Conservation (phyloP, 345 rosid species). For the Syzygium grande region DNA sequence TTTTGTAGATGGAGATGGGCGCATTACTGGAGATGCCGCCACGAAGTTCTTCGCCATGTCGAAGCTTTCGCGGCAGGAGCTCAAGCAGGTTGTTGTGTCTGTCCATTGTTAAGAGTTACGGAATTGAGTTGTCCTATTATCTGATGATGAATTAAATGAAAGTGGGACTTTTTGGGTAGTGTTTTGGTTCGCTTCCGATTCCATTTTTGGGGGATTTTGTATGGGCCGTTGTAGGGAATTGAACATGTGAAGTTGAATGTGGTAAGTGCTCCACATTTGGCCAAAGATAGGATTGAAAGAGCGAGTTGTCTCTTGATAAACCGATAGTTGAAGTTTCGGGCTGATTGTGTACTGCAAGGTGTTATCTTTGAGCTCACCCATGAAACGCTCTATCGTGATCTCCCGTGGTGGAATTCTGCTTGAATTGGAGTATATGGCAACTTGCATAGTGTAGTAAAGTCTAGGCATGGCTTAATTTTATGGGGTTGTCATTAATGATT, state of each 20-base stretch:
- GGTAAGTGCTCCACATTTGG: not conserved
- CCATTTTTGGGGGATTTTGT: not conserved
- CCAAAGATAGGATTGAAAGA: not conserved
- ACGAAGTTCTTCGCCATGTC: conserved; percentile 74
- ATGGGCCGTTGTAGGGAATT: not conserved
- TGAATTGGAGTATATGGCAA: not conserved
- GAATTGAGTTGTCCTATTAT: not conserved
- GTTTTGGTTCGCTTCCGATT: not conserved
- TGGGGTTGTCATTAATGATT: not conserved
- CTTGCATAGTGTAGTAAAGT: not conserved
- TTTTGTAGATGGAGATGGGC: conserved; percentile 67
- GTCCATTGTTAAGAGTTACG: not conserved
- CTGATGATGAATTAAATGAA: not conserved
- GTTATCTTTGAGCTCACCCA: not conserved
- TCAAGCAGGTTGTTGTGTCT: conserved; percentile 51
- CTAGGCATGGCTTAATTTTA: not conserved
- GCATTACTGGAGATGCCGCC: conserved; percentile 74
- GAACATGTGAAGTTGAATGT: not conserved
- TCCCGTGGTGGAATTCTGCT: not conserved
- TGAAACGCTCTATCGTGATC: not conserved
- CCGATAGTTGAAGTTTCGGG: not conserved
- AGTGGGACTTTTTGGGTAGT: not conserved
- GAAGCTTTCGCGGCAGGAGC: conserved; percentile 81
- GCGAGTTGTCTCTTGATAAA: not conserved
- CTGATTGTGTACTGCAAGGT: not conserved